phyloP scores from a whole-genome alignment of 2,329 filamentous ascomycete species.

The Talaromyces sp. region DNA sequence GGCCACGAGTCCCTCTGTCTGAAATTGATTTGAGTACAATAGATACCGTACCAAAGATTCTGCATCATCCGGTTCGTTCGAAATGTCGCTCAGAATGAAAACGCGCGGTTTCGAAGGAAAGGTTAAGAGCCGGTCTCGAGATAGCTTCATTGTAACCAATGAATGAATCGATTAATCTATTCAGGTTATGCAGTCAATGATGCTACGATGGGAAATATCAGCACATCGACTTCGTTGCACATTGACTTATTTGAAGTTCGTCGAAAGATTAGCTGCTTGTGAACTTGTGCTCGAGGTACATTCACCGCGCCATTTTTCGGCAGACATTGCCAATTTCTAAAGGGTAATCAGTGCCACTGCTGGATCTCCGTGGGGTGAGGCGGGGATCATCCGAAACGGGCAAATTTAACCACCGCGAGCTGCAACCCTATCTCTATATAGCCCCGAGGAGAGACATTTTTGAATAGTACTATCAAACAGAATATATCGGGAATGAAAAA shows the following conservation, averaged over 20 bases:
- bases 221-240: not conserved
- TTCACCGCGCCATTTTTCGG: not conserved
- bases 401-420: not conserved
- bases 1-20: slow-evolving; percentile 47
- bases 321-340: not conserved
- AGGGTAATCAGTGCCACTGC: not conserved
- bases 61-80: slow-evolving; percentile 48
- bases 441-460: not conserved
- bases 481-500: not conserved
- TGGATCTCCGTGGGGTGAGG: not conserved
- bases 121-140: not conserved
- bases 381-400: not conserved
- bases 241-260: not conserved
- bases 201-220: not conserved
- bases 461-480: not conserved
- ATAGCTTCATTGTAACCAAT: not conserved
- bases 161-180: not conserved
- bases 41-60: slow-evolving; percentile 47
- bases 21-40: slow-evolving; percentile 48
- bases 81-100: slow-evolving; percentile 46
- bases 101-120: slow-evolving; percentile 23
- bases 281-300: not conserved
- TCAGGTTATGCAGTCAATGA: not conserved
- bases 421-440: not conserved
- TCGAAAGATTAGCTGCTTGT: not conserved